Base-by-base conservation (phyloP, 768 basidiomycete species). In the Tylopilus felleus region DNA sequence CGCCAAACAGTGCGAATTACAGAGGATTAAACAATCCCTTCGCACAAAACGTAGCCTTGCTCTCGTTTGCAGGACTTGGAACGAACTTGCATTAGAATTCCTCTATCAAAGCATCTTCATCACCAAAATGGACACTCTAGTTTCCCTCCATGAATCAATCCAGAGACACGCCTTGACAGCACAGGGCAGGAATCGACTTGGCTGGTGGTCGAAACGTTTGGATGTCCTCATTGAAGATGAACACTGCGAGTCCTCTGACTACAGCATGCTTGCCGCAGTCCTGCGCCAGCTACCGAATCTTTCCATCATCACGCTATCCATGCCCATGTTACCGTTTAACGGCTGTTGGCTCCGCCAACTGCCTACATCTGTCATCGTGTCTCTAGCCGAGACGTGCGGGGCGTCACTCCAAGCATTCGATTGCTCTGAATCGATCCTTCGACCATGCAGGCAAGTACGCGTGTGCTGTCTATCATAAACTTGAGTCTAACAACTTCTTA, bases 371-470 rank as follows among this genome's bases (percentile, higher is more conserved):
- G 35, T 68, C n/a, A 21, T 68, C 4, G 40, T 40, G 3, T 55
- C 68, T 22, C 49, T 68, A 14, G 61, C 53, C 16, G 66, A 70
- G 60, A 60, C 63, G 22, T 68, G 65, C 12, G 65, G 66, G 21
- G 22, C 47, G 9, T 68, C 65, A 21, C 57, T 68, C 10, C 63
- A 65, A 38, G 42, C 58, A 27, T 69, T 68, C 47, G 65, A 68
- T 35, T 68, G 67, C 35, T 70, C 65, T 7, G 68, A 70, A 25
- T 68, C 67, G 14, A 54, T 63, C 17, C 58, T 68, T 49, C 61
- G 68, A 46, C 67, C 67, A 19, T 68, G 59, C 53, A 68, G 67
- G 67, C 49, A 53, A 69, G 59, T 39, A 52, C 3, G 12, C 12
- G 7, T 33, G 8, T 14, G 9, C 48, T 53, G 8, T 53, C 8